phyloP scores from a whole-genome alignment of 2,329 filamentous ascomycete genomes.

The Cladosporium sp. region DNA sequence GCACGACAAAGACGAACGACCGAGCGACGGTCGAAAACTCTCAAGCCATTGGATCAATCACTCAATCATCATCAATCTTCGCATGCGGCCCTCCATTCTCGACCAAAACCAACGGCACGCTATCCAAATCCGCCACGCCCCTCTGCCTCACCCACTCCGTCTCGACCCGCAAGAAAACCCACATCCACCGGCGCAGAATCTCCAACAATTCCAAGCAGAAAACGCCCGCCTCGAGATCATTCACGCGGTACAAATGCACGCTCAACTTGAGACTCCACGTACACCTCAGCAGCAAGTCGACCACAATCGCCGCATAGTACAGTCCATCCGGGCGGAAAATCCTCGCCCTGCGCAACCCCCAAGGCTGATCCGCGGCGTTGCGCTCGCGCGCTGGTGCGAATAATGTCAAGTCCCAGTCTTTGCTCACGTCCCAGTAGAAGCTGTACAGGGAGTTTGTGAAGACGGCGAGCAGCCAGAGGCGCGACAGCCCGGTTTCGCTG shows the following conservation, averaged over 20 bases:
- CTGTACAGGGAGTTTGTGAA: slow-evolving; percentile 83
- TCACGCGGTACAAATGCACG: slow-evolving; percentile 75
- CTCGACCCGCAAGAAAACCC: slow-evolving; percentile 95
- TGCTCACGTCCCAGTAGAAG: slow-evolving; percentile 98
- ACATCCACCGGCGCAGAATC: slow-evolving; percentile 85
- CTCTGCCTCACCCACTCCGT: slow-evolving; percentile 65
- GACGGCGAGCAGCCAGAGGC: slow-evolving; percentile 24
- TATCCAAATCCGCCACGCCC: slow-evolving; percentile 8
- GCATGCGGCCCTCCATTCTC: slow-evolving; percentile 10
- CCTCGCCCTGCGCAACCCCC: slow-evolving; percentile 70
- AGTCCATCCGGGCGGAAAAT: slow-evolving; percentile 67
- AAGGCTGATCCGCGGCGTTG: slow-evolving; percentile 55
- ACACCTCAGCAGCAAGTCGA: slow-evolving; percentile 79
- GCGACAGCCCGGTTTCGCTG: slow-evolving; percentile 7
- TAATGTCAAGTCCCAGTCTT: slow-evolving; percentile 93
- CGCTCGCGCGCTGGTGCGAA: slow-evolving; percentile 57
- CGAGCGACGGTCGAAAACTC: background rate
- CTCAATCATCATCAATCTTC: slow-evolving; percentile 17
- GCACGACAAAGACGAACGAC: background rate
- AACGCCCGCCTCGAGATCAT: slow-evolving; percentile 82
- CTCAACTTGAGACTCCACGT: slow-evolving; percentile 90
- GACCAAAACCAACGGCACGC: slow-evolving; percentile 8
- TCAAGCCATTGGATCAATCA: too few relatives aligned
- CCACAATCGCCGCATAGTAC: slow-evolving; percentile 76
- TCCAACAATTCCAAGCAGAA: slow-evolving; percentile 86